phyloP scores from a whole-genome alignment of 768 basidiomycete species.

The Xerocomellus chrysenteron region DNA sequence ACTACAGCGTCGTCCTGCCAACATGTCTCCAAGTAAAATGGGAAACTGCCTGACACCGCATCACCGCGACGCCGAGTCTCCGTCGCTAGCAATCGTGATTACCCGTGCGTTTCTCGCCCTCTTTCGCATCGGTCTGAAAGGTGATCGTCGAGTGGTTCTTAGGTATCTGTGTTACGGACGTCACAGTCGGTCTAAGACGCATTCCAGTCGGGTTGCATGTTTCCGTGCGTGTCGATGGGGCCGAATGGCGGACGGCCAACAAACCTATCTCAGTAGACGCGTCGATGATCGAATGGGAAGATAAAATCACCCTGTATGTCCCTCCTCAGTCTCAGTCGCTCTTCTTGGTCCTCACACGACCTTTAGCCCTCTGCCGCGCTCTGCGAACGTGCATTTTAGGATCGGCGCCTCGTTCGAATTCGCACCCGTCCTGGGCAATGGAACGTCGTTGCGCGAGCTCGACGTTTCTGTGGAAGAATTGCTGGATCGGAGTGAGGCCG shows the following conservation, averaged over 20 bases:
- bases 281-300: neutral
- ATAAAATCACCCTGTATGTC: neutral
- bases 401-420: neutral
- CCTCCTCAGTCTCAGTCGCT: neutral
- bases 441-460: neutral
- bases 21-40: neutral
- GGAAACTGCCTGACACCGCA: neutral
- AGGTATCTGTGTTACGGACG: neutral
- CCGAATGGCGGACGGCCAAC: neutral
- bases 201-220: neutral
- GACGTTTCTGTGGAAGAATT: neutral
- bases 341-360: neutral
- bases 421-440: neutral
- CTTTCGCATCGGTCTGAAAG: neutral
- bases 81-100: neutral
- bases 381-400: neutral
- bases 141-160: neutral
- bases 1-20: too few species aligned
- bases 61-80: neutral
- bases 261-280: neutral
- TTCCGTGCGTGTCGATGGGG: neutral
- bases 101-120: neutral
- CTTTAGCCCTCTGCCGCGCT: neutral
- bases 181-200: neutral
- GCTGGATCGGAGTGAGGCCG: neutral